These are phyloP conservation scores for Sclerotinia subarctica DNA, from an alignment of 2,329 filamentous ascomycete species.

Conservation along the genomic window DNA sequence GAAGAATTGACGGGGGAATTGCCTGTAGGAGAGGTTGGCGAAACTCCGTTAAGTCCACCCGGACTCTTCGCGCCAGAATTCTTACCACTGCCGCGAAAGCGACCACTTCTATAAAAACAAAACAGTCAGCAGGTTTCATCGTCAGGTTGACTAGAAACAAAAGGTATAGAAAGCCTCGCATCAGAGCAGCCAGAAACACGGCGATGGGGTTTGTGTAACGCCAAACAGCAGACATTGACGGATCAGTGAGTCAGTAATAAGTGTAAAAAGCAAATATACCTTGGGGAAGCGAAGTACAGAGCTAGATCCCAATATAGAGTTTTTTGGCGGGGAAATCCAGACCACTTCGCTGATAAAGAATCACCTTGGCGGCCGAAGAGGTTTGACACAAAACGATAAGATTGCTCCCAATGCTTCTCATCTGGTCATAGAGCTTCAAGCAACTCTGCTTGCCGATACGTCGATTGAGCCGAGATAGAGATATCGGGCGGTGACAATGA, in stretches of 20 bases:
- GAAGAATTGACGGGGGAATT: slow-evolving; percentile 50
- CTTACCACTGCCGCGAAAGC: slow-evolving; percentile 54
- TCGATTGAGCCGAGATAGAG: not conserved
- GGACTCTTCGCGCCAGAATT: slow-evolving; percentile 54
- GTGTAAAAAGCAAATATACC: slow-evolving; percentile 3
- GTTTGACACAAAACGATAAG: not conserved
- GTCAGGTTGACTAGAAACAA: not conserved
- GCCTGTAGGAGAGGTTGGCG: slow-evolving; percentile 47
- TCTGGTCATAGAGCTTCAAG: slow-evolving; percentile 2
- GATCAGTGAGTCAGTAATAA: not conserved
- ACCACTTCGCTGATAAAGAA: not conserved
- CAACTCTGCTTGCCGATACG: slow-evolving; percentile 15
- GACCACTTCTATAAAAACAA: slow-evolving; percentile 49
- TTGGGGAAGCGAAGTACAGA: not conserved
- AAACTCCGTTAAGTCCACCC: slow-evolving; percentile 46
- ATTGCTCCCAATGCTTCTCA: not conserved
- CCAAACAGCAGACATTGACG: not conserved
- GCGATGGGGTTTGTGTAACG: not conserved
- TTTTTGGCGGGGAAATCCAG: not conserved
- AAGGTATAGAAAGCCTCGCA: not conserved
- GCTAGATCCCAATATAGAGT: not conserved
- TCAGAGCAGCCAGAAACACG: not conserved
- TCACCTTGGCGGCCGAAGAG: no score
- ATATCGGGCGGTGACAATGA: slow-evolving; percentile 3
- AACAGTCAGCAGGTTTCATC: slow-evolving; percentile 28